Evolutionary conservation across 2,329 filamentous ascomycete genomes (phyloP), one percentile per base, ranked within the genome.

Genomic region (Fusarium nygamai): DNA sequence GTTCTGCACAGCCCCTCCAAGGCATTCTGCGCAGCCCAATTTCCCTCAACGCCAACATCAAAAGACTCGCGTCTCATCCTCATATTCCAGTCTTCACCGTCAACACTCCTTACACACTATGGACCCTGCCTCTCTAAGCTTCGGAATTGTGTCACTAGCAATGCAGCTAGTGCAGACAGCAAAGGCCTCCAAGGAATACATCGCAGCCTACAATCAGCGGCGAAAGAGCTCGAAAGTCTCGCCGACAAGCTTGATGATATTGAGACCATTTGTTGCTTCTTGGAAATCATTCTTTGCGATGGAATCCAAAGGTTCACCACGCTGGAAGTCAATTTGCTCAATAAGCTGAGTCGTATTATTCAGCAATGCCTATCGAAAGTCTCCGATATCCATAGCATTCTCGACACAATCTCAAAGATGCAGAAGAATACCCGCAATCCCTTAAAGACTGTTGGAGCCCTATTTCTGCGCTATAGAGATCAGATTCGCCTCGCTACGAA

Each of bases 121-220:
- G 67, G 61, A 74, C 43, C 67, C 72, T 10, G 64, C 44, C 10
- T 73, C 72, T 1, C 44, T 73, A 8, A 44, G 67, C 2, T 64
- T 74, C 9, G 67, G 71, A 3, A 57, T 73, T 20, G 50, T 71
- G 4, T 71, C 71, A 1, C 29, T 73, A 6, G 58, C 51, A 12
- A 61, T 74, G 60, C 71, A 74, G 39, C 41, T 74, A 4, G 56
- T 71, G 8, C 56, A 73, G 33, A 51, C 58, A 1, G 60, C 60
- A 2, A 34, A 24, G 0, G 48, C 71, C 1, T 50, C 73, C 17
- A 60, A 57, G 13, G 27, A 63, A 22, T 14, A 33, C 31, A 74
- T 74, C 12, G 31, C 22, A 5, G 5, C n/a, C 16, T 71, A 71
- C 41, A 73, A 33, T 71, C 67, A 14, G 70, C 72, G 4, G 27